These are phyloP conservation scores for Ascochyta pisi DNA, from an alignment of 2,329 filamentous ascomycete species.

Conservation along the genomic window DNA sequence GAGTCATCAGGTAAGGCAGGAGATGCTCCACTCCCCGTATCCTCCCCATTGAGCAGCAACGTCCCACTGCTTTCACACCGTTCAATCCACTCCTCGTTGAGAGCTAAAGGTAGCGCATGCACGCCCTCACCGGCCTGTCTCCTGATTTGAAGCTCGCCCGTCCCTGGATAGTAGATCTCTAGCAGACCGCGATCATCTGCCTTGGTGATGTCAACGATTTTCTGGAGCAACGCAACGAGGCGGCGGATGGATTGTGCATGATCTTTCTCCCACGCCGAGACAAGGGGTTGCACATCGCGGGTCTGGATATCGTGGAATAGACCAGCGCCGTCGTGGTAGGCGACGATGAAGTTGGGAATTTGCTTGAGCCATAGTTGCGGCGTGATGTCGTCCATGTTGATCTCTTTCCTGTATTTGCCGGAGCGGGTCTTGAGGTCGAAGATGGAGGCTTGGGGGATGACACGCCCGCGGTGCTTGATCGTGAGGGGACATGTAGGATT, in stretches of 20 bases:
- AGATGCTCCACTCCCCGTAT: neutral
- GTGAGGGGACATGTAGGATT: conserved; percentile 17
- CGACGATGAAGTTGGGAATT: conserved; percentile 60
- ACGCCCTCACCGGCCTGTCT: conserved; percentile 33
- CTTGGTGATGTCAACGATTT: conserved; percentile 39
- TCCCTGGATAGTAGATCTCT: conserved; percentile 45
- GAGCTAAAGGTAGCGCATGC: conserved; percentile 29
- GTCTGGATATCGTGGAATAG: conserved; percentile 54
- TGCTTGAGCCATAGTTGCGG: conserved; percentile 60
- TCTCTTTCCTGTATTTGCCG: conserved; percentile 34
- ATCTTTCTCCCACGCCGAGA: conserved; percentile 53
- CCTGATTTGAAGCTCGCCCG: conserved; percentile 46
- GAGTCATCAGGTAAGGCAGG: neutral
- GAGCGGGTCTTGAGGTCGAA: conserved; percentile 63
- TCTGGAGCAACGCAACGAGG: conserved; percentile 39
- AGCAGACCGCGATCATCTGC: conserved; percentile 28
- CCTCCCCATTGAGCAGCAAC: neutral
- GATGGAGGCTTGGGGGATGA: conserved; percentile 53
- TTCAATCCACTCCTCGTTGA: conserved; percentile 22
- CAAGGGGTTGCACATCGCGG: conserved; percentile 45
- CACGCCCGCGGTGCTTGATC: conserved; percentile 28
- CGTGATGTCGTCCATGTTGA: conserved; percentile 52
- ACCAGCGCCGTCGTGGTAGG: conserved; percentile 54
- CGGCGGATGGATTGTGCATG: conserved; percentile 41
- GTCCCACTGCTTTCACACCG: neutral